Evolutionary conservation across 306 rosid species (phyloP).

Genomic region (Prunus armeniaca): DNA sequence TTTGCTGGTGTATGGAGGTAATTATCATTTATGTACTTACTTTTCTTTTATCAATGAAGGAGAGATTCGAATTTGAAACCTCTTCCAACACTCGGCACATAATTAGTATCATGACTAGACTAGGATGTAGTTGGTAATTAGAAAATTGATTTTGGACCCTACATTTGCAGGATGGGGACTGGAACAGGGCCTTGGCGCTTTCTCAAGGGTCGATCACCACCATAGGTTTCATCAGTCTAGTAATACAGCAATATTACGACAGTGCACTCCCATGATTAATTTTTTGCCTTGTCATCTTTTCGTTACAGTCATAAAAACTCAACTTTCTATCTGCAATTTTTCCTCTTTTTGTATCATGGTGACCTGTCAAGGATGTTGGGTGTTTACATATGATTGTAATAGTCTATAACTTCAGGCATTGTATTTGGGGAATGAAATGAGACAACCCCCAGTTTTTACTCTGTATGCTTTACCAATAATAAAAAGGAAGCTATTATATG

Average conservation of each 20-base stretch:
- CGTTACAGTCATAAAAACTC: neutral
- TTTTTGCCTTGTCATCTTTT: neutral
- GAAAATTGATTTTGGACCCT: neutral
- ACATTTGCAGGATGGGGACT: constrained; percentile 79
- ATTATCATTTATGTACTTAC: neutral
- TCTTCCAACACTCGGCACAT: neutral
- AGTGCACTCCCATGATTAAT: neutral
- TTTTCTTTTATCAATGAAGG: neutral
- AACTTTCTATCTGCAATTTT: neutral
- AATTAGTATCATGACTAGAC: no score
- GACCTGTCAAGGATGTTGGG: neutral
- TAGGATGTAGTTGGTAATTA: no score
- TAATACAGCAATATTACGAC: neutral
- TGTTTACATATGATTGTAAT: neutral
- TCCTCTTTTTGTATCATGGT: neutral
- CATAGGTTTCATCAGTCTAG: constrained; percentile 2
- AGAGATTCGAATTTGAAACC: neutral
- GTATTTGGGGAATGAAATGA: neutral
- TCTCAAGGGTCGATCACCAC: constrained; percentile 36
- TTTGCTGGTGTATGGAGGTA: constrained; percentile 95
- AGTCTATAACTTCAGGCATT: neutral
- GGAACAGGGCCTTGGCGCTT: constrained; percentile 96
- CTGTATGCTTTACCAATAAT: neutral
- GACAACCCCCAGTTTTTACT: neutral
- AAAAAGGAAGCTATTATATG: neutral